Evolutionary conservation across 2,329 filamentous ascomycete genomes (phyloP).

Genomic region (Pestalotiopsis sp.): DNA sequence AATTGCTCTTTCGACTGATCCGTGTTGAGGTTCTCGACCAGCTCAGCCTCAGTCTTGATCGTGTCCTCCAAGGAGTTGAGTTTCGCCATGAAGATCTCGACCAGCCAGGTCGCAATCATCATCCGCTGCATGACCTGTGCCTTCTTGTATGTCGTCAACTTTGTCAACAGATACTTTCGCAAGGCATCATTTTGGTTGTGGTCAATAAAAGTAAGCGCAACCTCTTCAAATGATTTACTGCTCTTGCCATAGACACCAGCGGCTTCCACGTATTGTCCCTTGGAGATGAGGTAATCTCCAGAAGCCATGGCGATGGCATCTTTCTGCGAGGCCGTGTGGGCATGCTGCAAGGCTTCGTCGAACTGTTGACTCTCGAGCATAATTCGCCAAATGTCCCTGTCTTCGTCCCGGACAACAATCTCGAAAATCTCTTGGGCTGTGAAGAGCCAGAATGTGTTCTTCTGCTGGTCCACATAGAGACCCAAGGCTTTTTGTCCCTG

Average conservation of each 20-base stretch:
- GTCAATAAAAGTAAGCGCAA: slow-evolving; percentile 89
- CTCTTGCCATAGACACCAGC: slow-evolving; percentile 91
- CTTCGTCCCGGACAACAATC: slow-evolving; percentile 87
- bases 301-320: slow-evolving; percentile 91
- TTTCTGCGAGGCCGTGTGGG: slow-evolving; percentile 77
- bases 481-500: slow-evolving; percentile 79
- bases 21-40: slow-evolving; percentile 71
- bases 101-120: slow-evolving; percentile 94
- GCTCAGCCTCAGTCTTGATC: slow-evolving; percentile 84
- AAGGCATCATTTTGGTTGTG: slow-evolving; percentile 87
- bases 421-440: slow-evolving; percentile 91
- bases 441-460: slow-evolving; percentile 97
- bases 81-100: slow-evolving; percentile 97
- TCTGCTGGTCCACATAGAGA: slow-evolving; percentile 85
- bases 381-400: slow-evolving; percentile 92
- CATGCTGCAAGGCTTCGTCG: slow-evolving; percentile 84
- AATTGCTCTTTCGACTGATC: slow-evolving; percentile 75
- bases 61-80: slow-evolving; percentile 93
- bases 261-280: slow-evolving; percentile 82
- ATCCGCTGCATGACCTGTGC: slow-evolving; percentile 86
- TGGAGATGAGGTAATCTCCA: slow-evolving; percentile 82
- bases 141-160: slow-evolving; percentile 81
- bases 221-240: slow-evolving; percentile 96
- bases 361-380: slow-evolving; percentile 87
- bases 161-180: slow-evolving; percentile 85